A percentile compares a stretch with the other conserved stretches of the same genome.
Evolutionary conservation across 331 rosid species (phyloP).

Genomic region (Cucumis variabilis): DNA sequence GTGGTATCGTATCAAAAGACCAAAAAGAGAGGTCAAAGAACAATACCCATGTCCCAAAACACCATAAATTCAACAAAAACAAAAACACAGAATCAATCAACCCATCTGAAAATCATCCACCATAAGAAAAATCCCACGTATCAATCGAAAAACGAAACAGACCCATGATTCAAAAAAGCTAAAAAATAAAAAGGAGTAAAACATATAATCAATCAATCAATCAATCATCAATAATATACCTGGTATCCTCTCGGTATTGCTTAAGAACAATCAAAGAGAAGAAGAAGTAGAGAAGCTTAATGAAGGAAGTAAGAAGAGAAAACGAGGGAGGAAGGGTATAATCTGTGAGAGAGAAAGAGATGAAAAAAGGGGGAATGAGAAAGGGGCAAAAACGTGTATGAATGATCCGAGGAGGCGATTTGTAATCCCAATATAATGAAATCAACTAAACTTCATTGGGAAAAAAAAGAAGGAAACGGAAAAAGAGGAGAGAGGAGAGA

Average conservation of each 20-base stretch:
- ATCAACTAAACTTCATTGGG: not conserved
- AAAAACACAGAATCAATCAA: not conserved
- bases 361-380: not conserved
- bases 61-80: not conserved
- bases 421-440: conserved; percentile 25
- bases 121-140: not conserved
- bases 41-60: not conserved
- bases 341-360: conserved; percentile 31
- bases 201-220: too few species aligned
- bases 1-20: not conserved
- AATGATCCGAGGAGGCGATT: conserved; percentile 45
- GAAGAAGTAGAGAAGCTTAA: not conserved
- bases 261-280: conserved; percentile 37
- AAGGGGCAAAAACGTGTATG: conserved; percentile 41
- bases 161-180: not conserved
- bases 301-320: conserved; percentile 12
- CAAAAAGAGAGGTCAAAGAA: not conserved
- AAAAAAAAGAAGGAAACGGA: conserved; percentile 15
- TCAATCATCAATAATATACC: conserved; percentile 20
- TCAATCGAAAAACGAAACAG: conserved; percentile 11
- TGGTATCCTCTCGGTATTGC: conserved; percentile 26
- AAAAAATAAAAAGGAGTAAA: not conserved
- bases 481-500: conserved; percentile 33
- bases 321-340: conserved; percentile 24
- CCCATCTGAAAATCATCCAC: not conserved